A percentile compares a stretch with the other conserved stretches of the same genome.
Conservation (phyloP, 305 asterid genomes). For the Andrographis paniculata region DNA sequence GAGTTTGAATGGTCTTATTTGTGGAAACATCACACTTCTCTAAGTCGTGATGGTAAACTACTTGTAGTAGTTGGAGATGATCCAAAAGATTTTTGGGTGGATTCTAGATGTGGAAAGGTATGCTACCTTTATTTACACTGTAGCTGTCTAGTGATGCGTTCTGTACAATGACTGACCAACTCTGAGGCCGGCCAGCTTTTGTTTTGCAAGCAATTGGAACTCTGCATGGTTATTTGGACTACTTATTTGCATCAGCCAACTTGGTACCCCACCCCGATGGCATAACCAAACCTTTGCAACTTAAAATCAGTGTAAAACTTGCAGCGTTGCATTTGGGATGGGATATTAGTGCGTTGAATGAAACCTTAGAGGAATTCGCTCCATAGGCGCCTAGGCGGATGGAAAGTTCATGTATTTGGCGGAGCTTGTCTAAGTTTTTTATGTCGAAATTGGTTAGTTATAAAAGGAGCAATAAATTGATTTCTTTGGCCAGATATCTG, state of each 20-base stretch:
- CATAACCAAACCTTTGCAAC: slow-evolving; percentile 38
- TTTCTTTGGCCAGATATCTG: slow-evolving; percentile 51
- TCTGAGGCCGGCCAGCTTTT: too few species aligned
- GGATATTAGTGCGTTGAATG: slow-evolving; percentile 24
- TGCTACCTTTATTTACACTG: slow-evolving; percentile 4
- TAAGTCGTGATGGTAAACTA: slow-evolving; percentile 75
- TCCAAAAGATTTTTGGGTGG: slow-evolving; percentile 60
- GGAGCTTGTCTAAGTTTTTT: slow-evolving; percentile 33
- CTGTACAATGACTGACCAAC: neutral
- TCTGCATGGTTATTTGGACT: slow-evolving; percentile 39
- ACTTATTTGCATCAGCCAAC: slow-evolving; percentile 52
- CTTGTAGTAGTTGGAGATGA: slow-evolving; percentile 75
- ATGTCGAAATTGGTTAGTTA: slow-evolving; percentile 30
- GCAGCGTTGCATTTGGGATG: slow-evolving; percentile 52
- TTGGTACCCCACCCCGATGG: slow-evolving; percentile 58
- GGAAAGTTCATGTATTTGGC: slow-evolving; percentile 15
- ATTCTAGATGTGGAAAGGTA: slow-evolving; percentile 73
- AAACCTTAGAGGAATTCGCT: slow-evolving; percentile 14
- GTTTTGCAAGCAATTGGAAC: slow-evolving; percentile 23
- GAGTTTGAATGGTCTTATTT: too few species aligned
- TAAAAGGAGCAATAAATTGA: slow-evolving; percentile 44
- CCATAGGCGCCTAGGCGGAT: slow-evolving; percentile 4
- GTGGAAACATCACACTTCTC: slow-evolving; percentile 63
- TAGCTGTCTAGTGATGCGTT: too few species aligned
- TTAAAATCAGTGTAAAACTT: slow-evolving; percentile 50